Evolutionary conservation across 2,329 filamentous ascomycete species (phyloP), one percentile per base, ranked within the genome.

Genomic region (Curvularia sp.): DNA sequence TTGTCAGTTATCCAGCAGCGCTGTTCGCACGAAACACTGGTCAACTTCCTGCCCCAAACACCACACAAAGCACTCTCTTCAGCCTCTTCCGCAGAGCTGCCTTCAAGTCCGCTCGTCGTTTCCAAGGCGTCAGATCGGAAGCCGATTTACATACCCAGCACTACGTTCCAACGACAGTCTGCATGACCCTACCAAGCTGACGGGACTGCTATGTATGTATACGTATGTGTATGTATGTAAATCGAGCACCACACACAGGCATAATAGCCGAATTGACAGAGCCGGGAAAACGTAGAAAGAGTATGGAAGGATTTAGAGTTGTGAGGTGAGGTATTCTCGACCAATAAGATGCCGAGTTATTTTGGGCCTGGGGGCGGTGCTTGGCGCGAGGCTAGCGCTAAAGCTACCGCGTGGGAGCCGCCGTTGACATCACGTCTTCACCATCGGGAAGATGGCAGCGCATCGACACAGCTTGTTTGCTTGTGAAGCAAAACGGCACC

Each of bases 261-360:
- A 21, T 21, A 23, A 23, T 4, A 23, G 19, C 39, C 19, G 12
- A 23, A 23, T 10, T 25, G 19, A 12, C 21, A 25, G 21, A 42
- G 19, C 21, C 6, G 10, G 13, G 21, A 9, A 25, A 12, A 23
- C 39, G 21, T 15, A 12, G 39, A 42, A 25, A 12, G 12, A n/a
- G 21, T 25, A 13, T 42, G n/a, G 43, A 46, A 32, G 27, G 43
- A 46, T 46, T 28, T n/a, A 8, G n/a, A 25, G 8, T 25, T 18
- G 43, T n/a, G 43, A 36, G 15, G n/a, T 28, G 43, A 36, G 46
- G 32, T 25, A 5, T 5, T n/a, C 13, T 36, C 18, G 46, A 19
- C 32, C 46, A 49, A 42, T 42, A 12, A 49, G 13, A 32, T 8
- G 32, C 13, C 32, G 21, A 49, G 46, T 36, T 49, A 49, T 49